Evolutionary conservation across 306 rosid genomes (phyloP).

Genomic region (Inga oerstediana): DNA sequence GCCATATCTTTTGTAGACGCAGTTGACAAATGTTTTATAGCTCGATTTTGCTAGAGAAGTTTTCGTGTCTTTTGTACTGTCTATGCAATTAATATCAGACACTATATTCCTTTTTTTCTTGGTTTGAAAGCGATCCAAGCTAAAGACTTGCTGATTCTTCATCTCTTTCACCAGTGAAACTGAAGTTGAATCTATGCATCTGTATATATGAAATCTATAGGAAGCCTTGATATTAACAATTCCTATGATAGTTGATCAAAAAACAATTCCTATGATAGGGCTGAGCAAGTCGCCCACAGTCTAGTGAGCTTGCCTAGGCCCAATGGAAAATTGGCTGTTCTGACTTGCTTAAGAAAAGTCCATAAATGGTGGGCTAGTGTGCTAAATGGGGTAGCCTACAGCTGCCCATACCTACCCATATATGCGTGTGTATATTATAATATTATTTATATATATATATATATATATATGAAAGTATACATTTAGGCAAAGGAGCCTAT

Average conservation of each 20-base stretch:
- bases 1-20: background rate
- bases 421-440: no score
- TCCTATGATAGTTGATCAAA: no score
- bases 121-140: background rate
- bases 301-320: no score
- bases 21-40: background rate
- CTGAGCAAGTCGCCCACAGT: no score
- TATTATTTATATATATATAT: no score
- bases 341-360: no score
- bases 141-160: background rate
- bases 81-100: background rate
- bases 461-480: no score
- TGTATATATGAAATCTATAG: background rate
- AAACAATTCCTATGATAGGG: no score
- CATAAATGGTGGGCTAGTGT: rapidly evolving
- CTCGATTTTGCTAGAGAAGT: background rate
- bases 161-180: background rate
- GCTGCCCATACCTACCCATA: no score
- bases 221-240: background rate
- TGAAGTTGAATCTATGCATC: background rate
- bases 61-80: background rate
- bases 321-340: no score
- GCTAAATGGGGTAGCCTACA: no score
- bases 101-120: background rate
- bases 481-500: no score